Percentiles rank a stretch among this genome's conserved stretches.
Conservation (phyloP, 2,329 filamentous ascomycete species). For the Hawksworthiomyces lignivorus region DNA sequence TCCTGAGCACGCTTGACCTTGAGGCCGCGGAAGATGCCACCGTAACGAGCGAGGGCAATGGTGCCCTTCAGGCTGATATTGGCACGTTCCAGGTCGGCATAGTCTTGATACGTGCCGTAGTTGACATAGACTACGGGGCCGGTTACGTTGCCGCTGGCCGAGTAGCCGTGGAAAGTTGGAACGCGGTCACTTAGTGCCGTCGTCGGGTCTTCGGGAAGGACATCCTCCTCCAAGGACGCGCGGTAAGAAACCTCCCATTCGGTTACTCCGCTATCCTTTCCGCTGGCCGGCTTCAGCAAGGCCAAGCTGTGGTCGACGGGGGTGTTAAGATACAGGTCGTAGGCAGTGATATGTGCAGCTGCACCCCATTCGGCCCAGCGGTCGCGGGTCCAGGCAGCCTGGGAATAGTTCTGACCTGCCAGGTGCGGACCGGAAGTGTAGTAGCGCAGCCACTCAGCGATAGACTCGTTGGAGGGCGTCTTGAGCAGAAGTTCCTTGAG, state of each 20-base stretch:
- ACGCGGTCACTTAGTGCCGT: constrained; percentile 64
- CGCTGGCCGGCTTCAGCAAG: constrained; percentile 44
- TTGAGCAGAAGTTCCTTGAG: constrained; percentile 50
- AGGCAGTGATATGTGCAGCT: constrained; percentile 54
- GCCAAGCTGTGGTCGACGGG: constrained; percentile 63
- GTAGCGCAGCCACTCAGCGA: constrained; percentile 67
- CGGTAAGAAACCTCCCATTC: constrained; percentile 68
- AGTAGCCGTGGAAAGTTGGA: constrained; percentile 92
- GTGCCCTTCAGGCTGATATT: constrained; percentile 74
- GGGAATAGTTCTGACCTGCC: constrained; percentile 66
- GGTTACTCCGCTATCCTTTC: constrained; percentile 13
- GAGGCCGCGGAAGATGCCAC: constrained; percentile 76
- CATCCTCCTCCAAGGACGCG: constrained; percentile 75
- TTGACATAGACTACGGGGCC: constrained; percentile 83
- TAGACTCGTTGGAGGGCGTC: constrained; percentile 48
- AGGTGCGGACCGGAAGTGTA: constrained; percentile 71
- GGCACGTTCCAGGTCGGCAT: constrained; percentile 67
- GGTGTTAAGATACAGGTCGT: constrained; percentile 74
- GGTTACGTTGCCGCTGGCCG: constrained; percentile 85
- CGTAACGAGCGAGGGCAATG: constrained; percentile 82
- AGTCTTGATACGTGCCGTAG: constrained; percentile 82
- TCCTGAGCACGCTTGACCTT: constrained; percentile 92
- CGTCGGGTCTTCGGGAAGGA: constrained; percentile 75
- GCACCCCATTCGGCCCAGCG: constrained; percentile 67
- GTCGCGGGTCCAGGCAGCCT: constrained; percentile 67